Conservation (phyloP, 768 basidiomycete species). For the Suillus hirtellus region DNA sequence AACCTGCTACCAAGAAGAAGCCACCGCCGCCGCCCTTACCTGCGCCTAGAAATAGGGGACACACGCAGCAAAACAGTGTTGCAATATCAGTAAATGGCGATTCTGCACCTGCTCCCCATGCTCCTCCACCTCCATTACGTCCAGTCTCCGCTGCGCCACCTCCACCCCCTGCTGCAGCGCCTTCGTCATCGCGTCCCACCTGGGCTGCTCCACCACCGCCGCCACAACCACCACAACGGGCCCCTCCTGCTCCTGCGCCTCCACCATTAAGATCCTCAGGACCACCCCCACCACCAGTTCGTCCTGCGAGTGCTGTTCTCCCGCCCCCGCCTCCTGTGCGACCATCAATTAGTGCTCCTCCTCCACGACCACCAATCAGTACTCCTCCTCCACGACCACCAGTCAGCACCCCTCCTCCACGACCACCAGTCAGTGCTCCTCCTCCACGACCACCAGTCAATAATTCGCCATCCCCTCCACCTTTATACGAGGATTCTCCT, state of each 20-base stretch:
- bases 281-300: constrained; percentile 43
- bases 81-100: constrained; percentile 23
- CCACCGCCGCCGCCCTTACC: constrained; percentile 32
- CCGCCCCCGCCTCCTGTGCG: constrained; percentile 34
- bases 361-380: constrained; percentile 24
- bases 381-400: constrained; percentile 35
- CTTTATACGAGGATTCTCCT: constrained; percentile 23
- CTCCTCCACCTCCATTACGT: constrained; percentile 36
- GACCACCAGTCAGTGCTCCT: constrained; percentile 37
- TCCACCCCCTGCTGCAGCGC: constrained; percentile 34
- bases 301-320: constrained; percentile 24
- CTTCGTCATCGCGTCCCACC: constrained; percentile 24
- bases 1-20: constrained; percentile 47
- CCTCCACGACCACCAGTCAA: constrained; percentile 36
- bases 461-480: constrained; percentile 27
- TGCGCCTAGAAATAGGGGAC: constrained; percentile 33
- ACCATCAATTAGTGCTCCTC: constrained; percentile 31
- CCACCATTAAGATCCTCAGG: constrained; percentile 28
- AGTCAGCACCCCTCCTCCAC: constrained; percentile 17
- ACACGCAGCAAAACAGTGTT: constrained; percentile 27
- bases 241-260: constrained; percentile 31
- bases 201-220: constrained; percentile 21
- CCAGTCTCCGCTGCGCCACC: constrained; percentile 30
- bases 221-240: constrained; percentile 27
- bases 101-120: constrained; percentile 32